phyloP scores from a whole-genome alignment of 73 alveolate genomes.

The Paramecium octaurelia region DNA sequence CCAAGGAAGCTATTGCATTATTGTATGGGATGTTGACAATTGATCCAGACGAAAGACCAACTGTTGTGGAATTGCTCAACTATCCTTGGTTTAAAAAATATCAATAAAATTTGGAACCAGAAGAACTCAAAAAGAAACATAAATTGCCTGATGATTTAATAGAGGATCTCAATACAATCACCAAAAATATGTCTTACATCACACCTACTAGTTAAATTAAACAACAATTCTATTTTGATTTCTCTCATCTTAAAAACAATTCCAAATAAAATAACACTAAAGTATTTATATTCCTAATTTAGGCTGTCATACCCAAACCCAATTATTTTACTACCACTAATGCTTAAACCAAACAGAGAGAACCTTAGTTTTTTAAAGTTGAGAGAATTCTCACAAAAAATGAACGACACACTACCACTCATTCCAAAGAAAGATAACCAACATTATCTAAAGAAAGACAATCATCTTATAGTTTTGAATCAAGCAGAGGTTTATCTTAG shows the following conservation, averaged over 20 bases:
- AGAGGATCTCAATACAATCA: constrained; percentile 11
- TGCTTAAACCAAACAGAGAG: neutral
- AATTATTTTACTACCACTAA: constrained; percentile 15
- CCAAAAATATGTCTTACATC: constrained; percentile 31
- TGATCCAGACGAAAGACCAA: constrained; percentile 65
- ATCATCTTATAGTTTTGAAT: constrained; percentile 35
- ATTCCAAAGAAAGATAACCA: neutral
- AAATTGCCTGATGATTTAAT: constrained; percentile 25
- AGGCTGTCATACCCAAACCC: constrained; percentile 34
- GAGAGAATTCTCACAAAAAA: neutral
- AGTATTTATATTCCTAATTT: neutral
- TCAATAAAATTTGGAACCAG: neutral
- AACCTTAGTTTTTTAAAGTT: constrained; percentile 45
- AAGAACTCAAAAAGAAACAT: neutral
- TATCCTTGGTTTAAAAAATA: constrained; percentile 48
- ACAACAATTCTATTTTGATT: constrained; percentile 5
- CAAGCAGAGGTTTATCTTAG: constrained; percentile 46
- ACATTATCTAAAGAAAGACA: constrained; percentile 47
- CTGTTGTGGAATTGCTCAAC: constrained; percentile 27
- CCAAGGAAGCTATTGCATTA: constrained; percentile 50
- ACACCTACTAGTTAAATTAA: constrained; percentile 38
- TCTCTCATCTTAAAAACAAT: neutral
- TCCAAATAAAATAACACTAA: neutral
- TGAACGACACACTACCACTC: constrained; percentile 7
- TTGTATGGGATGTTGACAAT: constrained; percentile 60